These are phyloP conservation scores for Suillus americanus DNA, from an alignment of 768 basidiomycete species.

Conservation along the genomic window DNA sequence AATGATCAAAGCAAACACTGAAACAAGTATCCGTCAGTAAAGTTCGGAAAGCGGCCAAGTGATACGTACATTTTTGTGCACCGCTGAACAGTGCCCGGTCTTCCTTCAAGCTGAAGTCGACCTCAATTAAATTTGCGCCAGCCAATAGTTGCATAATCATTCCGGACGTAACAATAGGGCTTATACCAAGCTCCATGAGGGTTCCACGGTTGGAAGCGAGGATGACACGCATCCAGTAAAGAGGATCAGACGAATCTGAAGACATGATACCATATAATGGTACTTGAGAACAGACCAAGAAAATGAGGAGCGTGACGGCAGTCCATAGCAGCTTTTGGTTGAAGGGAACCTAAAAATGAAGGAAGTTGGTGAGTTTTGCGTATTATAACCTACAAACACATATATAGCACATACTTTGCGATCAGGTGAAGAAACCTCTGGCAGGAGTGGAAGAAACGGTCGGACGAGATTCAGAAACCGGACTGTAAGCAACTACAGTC, in stretches of 20 bases:
- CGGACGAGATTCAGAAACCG: slow-evolving; percentile 97
- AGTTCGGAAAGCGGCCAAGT: background rate
- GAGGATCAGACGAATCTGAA: slow-evolving; percentile 97
- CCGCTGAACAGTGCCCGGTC: slow-evolving; percentile 94
- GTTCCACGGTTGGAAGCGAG: slow-evolving; percentile 98
- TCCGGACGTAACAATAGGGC: slow-evolving; percentile 94
- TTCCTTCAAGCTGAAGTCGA: slow-evolving; percentile 97
- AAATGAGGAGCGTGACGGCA: slow-evolving; percentile 97
- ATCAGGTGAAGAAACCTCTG: slow-evolving; percentile 97
- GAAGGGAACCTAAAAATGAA: slow-evolving; percentile 76
- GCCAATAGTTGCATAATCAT: slow-evolving; percentile 99
- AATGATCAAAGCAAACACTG: slow-evolving; percentile 97
- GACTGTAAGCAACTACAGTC: slow-evolving; percentile 47
- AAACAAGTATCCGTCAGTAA: slow-evolving; percentile 34
- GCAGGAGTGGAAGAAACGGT: slow-evolving; percentile 94
- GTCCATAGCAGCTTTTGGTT: slow-evolving; percentile 99
- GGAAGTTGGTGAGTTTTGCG: slow-evolving; percentile 5
- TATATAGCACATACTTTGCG: slow-evolving; percentile 66
- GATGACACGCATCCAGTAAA: slow-evolving; percentile 99
- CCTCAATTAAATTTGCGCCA: slow-evolving; percentile 95
- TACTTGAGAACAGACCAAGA: slow-evolving; percentile 99
- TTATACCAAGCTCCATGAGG: slow-evolving; percentile 99
- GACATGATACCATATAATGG: slow-evolving; percentile 99
- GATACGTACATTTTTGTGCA: slow-evolving; percentile 91
- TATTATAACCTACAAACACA: slow-evolving; percentile 10